phyloP scores from a whole-genome alignment of 176 grass and related monocot genomes.

The sorghum (Sorghum bicolor) region DNA sequence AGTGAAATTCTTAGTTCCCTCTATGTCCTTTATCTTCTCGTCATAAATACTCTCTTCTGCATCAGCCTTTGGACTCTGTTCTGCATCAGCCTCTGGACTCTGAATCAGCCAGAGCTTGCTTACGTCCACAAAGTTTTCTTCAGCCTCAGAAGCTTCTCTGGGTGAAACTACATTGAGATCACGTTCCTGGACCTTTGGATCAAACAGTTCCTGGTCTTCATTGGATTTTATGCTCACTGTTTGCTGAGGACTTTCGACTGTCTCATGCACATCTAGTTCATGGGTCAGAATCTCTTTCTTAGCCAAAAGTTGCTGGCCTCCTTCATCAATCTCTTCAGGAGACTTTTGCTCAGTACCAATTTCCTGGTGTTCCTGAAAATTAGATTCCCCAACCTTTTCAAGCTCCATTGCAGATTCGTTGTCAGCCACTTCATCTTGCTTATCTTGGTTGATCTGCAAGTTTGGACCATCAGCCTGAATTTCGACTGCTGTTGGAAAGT shows the following conservation, averaged over 20 bases:
- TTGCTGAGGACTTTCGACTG: constrained; percentile 21
- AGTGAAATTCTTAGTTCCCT: constrained; percentile 37
- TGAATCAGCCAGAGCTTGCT: not conserved
- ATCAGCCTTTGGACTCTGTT: constrained; percentile 34
- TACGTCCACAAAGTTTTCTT: constrained; percentile 30
- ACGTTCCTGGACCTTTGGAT: constrained; percentile 40
- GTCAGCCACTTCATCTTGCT: constrained; percentile 26
- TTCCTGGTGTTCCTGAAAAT: constrained; percentile 26
- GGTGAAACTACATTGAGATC: constrained; percentile 27
- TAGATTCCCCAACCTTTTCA: constrained; percentile 24
- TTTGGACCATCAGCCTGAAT: constrained; percentile 15
- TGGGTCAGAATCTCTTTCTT: constrained; percentile 19
- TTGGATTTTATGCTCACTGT: constrained; percentile 23
- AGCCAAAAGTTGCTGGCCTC: constrained; percentile 8
- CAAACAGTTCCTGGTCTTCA: constrained; percentile 23
- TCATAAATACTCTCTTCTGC: constrained; percentile 39
- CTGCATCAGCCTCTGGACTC: not conserved
- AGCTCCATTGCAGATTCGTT: constrained; percentile 16
- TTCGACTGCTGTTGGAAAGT: constrained; percentile 24
- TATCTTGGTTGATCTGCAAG: constrained; percentile 29
- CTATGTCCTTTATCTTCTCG: constrained; percentile 39
- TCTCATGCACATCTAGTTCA: constrained; percentile 33
- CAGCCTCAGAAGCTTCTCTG: constrained; percentile 21
- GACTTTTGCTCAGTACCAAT: constrained; percentile 10
- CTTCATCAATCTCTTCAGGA: constrained; percentile 26